These are phyloP conservation scores for Aquilaria malaccensis DNA, from an alignment of 345 rosid species.

Conservation along the genomic window DNA sequence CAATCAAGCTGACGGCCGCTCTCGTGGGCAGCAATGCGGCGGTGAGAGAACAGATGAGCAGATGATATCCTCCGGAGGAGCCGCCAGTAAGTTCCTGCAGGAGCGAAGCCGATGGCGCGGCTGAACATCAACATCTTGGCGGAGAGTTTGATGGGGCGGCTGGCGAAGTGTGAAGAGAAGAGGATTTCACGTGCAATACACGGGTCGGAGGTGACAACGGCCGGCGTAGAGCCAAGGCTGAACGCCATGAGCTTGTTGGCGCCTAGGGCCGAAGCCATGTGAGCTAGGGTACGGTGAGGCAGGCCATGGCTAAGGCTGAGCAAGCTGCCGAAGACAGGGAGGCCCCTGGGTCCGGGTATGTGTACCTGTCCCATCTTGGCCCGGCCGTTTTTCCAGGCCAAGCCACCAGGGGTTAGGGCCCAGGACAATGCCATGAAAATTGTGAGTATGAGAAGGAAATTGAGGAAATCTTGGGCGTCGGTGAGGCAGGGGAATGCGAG, in stretches of 20 bases:
- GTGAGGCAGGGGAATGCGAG: slow-evolving; percentile 23
- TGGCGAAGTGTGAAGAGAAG: slow-evolving; percentile 53
- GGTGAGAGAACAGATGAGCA: slow-evolving; percentile 33
- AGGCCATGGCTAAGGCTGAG: slow-evolving; percentile 29
- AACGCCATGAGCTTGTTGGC: slow-evolving; percentile 45
- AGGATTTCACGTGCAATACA: slow-evolving; percentile 62
- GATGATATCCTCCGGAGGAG: slow-evolving; percentile 40
- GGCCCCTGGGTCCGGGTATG: slow-evolving; percentile 36
- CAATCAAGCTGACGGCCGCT: slow-evolving; percentile 31
- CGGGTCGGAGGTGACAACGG: slow-evolving; percentile 61
- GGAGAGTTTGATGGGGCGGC: slow-evolving; percentile 78
- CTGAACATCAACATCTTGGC: slow-evolving; percentile 55
- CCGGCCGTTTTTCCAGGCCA: slow-evolving; percentile 41
- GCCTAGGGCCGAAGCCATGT: slow-evolving; percentile 24
- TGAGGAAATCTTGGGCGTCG: slow-evolving; percentile 10
- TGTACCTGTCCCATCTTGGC: slow-evolving; percentile 25
- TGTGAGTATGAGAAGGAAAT: slow-evolving; percentile 8
- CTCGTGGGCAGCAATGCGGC: slow-evolving; percentile 42
- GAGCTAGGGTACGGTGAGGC: slow-evolving; percentile 37
- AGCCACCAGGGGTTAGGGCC: slow-evolving; percentile 32
- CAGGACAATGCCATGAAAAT: slow-evolving; percentile 21
- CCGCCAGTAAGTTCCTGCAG: slow-evolving; percentile 42
- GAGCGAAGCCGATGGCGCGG: slow-evolving; percentile 59
- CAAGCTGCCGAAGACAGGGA: slow-evolving; percentile 39
- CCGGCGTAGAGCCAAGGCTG: slow-evolving; percentile 41